Percentiles rank a stretch among this genome's conserved stretches.
Evolutionary conservation across 2,329 filamentous ascomycete species (phyloP).

Genomic region (Xylaria sp.): DNA sequence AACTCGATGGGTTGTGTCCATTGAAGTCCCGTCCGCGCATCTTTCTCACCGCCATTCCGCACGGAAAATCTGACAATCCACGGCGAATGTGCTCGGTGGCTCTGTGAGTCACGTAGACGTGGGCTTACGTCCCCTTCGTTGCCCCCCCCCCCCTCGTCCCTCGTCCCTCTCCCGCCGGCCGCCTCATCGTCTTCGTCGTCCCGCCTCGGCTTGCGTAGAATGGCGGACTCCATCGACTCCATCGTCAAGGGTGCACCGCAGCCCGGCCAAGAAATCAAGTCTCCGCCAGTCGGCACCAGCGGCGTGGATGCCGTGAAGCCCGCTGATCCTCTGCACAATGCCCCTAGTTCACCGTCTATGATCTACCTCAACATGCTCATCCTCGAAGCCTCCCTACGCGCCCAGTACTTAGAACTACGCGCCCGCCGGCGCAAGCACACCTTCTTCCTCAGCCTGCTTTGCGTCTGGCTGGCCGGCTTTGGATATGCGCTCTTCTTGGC

Average conservation of each 20-base stretch:
- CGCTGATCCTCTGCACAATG: slow-evolving; percentile 78
- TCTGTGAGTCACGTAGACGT: slow-evolving; percentile 32
- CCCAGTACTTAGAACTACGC: slow-evolving; percentile 91
- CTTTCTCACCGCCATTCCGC: slow-evolving; percentile 35
- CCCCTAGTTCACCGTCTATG: slow-evolving; percentile 92
- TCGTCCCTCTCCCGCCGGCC: slow-evolving; percentile 12
- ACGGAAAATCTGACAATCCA: slow-evolving; percentile 14
- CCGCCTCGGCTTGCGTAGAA: slow-evolving; percentile 47
- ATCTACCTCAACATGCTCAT: slow-evolving; percentile 99
- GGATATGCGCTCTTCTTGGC: slow-evolving; percentile 91
- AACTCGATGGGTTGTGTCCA: slow-evolving; percentile 8
- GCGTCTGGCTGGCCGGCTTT: slow-evolving; percentile 84
- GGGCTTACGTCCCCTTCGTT: slow-evolving; percentile 37
- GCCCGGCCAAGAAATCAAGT: slow-evolving; percentile 65
- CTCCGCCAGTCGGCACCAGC: slow-evolving; percentile 56
- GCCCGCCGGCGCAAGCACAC: slow-evolving; percentile 90
- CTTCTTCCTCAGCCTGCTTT: slow-evolving; percentile 86
- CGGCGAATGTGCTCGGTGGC: slow-evolving; percentile 30
- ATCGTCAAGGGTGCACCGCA: slow-evolving; percentile 90
- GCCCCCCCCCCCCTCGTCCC: neutral
- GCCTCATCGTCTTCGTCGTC: slow-evolving; percentile 27
- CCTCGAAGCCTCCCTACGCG: slow-evolving; percentile 91
- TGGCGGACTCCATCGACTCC: slow-evolving; percentile 81
- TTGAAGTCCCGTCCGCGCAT: slow-evolving; percentile 11
- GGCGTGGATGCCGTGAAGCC: slow-evolving; percentile 58